Conservation (phyloP, 768 basidiomycete species). For the Tricholoma bakamatsutake region DNA sequence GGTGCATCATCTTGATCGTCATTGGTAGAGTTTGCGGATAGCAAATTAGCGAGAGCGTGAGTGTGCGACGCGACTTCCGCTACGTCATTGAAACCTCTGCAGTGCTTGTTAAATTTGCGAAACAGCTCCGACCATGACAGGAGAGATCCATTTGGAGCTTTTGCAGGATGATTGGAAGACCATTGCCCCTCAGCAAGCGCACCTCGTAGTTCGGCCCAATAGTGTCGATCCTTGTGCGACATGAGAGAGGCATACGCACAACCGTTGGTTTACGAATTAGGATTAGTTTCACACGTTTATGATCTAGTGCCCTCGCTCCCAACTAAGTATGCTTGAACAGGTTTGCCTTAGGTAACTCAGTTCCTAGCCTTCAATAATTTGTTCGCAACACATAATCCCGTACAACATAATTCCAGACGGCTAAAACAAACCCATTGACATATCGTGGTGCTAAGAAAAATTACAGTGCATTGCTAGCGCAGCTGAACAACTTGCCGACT, state of each 20-base stretch:
- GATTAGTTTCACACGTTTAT: too few species aligned
- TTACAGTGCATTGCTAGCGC: slow-evolving; percentile 27
- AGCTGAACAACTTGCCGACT: slow-evolving; percentile 27
- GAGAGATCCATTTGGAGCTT: slow-evolving; percentile 41
- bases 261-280: not conserved
- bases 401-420: too few species aligned
- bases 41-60: slow-evolving; percentile 54
- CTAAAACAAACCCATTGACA: too few species aligned
- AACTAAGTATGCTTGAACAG: too few species aligned
- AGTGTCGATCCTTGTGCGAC: slow-evolving; percentile 62
- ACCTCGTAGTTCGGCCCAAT: slow-evolving; percentile 69
- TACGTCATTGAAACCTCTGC: slow-evolving; percentile 51
- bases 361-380: too few species aligned
- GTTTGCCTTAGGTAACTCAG: too few species aligned
- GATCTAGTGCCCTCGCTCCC: too few species aligned
- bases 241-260: not conserved
- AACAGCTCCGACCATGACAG: slow-evolving; percentile 76
- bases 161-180: slow-evolving; percentile 57
- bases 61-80: slow-evolving; percentile 65
- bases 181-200: slow-evolving; percentile 73
- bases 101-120: slow-evolving; percentile 86
- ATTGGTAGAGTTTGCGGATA: slow-evolving; percentile 40
- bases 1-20: slow-evolving; percentile 49
- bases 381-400: too few species aligned
- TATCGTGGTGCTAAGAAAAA: not conserved